phyloP scores from a whole-genome alignment of 352 stramenopile species.

The Pythium guiyangense region DNA sequence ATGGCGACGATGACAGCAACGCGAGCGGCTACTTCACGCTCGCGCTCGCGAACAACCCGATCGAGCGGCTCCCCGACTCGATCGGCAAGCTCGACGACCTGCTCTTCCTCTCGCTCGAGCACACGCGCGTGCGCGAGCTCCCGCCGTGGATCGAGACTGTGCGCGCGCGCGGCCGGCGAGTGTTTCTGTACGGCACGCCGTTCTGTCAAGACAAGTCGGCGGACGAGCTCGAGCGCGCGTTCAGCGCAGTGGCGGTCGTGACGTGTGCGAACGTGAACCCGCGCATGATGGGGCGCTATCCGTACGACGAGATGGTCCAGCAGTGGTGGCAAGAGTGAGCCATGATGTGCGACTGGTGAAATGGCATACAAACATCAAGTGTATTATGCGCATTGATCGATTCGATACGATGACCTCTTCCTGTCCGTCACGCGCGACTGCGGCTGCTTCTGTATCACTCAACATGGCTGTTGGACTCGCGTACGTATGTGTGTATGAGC shows the following conservation, averaged over 20 bases:
- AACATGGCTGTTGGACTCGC: no score
- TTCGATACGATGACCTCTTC: no score
- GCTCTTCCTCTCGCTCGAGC: constrained; percentile 12
- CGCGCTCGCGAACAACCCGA: constrained; percentile 14
- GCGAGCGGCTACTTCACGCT: constrained; percentile 5
- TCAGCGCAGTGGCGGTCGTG: not conserved
- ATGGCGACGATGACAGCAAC: not conserved
- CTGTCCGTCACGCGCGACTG: no score
- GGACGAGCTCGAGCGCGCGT: not conserved
- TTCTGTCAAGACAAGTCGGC: constrained; percentile 8
- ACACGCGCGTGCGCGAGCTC: constrained; percentile 5
- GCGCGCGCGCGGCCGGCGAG: not conserved
- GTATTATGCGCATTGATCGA: no score
- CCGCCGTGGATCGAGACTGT: constrained; percentile 5
- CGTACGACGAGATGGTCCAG: constrained; percentile 5
- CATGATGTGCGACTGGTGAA: no score
- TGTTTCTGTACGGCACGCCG: constrained; percentile 12
- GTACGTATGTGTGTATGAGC: no score
- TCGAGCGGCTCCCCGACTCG: constrained; percentile 1
- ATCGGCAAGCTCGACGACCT: not conserved
- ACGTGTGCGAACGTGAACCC: constrained; percentile 9
- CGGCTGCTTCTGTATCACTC: no score
- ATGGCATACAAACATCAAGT: no score
- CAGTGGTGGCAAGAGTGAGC: not conserved
- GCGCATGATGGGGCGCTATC: constrained; percentile 4